Conservation (phyloP, 176 grass and related monocot genomes). For the Aegilops bicornis region DNA sequence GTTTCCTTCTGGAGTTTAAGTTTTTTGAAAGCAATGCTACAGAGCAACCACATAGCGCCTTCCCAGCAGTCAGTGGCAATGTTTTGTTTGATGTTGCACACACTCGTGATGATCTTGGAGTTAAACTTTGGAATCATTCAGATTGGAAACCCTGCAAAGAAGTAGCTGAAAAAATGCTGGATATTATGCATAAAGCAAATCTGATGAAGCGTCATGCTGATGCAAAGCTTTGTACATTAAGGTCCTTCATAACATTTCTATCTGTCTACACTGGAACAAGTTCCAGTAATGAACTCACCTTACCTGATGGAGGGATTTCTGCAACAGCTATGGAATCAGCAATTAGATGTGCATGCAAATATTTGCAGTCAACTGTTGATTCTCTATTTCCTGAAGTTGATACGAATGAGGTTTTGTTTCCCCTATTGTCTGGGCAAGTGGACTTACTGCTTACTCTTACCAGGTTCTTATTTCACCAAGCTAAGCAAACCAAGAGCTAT, state of each 20-base stretch:
- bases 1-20: slow-evolving; percentile 69
- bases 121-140: slow-evolving; percentile 69
- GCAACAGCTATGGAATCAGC: slow-evolving; percentile 34
- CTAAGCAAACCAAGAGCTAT: slow-evolving; percentile 34
- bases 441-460: slow-evolving; percentile 64
- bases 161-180: slow-evolving; percentile 66
- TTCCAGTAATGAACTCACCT: slow-evolving; percentile 32
- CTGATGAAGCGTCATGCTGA: slow-evolving; percentile 47
- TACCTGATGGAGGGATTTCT: slow-evolving; percentile 51
- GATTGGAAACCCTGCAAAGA: slow-evolving; percentile 61
- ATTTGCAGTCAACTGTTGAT: slow-evolving; percentile 53
- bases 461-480: slow-evolving; percentile 46
- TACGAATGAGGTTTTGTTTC: slow-evolving; percentile 50
- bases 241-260: slow-evolving; percentile 62
- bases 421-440: slow-evolving; percentile 58
- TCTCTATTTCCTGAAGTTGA: slow-evolving; percentile 45
- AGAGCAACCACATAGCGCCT: slow-evolving; percentile 29
- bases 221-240: slow-evolving; percentile 67
- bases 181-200: slow-evolving; percentile 67
- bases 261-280: slow-evolving; percentile 67
- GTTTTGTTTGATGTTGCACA: slow-evolving; percentile 57
- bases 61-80: slow-evolving; percentile 12
- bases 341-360: slow-evolving; percentile 63
- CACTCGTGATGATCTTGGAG: slow-evolving; percentile 57
- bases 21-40: slow-evolving; percentile 55